phyloP scores from a whole-genome alignment of 2,329 filamentous ascomycete species.

The Dryadomyces quercus-mongolicae region DNA sequence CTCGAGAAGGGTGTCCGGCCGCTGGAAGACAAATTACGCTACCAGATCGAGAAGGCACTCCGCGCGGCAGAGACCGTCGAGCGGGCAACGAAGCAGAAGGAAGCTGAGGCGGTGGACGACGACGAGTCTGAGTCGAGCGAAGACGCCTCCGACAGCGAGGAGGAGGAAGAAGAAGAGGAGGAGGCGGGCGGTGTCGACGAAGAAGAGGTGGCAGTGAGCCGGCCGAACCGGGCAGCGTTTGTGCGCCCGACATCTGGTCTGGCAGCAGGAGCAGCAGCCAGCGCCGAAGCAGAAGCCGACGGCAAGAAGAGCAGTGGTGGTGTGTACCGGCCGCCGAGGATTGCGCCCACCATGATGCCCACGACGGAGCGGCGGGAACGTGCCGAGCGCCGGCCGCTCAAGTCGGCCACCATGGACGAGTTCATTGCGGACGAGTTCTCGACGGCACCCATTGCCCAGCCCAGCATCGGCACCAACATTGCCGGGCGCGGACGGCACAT shows the following conservation, averaged over 20 bases:
- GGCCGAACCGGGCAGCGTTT: constrained; percentile 25
- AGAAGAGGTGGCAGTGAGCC: constrained; percentile 12
- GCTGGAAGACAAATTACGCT: constrained; percentile 79
- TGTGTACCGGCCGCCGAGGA: constrained; percentile 79
- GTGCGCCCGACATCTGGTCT: constrained; percentile 14
- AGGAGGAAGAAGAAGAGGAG: constrained; percentile 18
- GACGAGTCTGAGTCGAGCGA: constrained; percentile 19
- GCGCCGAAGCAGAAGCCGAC: background rate
- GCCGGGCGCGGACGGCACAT: constrained; percentile 63
- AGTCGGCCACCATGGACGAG: constrained; percentile 81
- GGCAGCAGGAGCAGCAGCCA: background rate
- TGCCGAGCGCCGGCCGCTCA: constrained; percentile 47
- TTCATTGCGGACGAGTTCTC: constrained; percentile 82
- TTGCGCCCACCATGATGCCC: constrained; percentile 78
- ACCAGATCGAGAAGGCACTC: constrained; percentile 91
- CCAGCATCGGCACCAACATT: constrained; percentile 87
- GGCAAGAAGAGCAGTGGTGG: constrained; percentile 28
- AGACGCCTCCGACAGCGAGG: constrained; percentile 20
- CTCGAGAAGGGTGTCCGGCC: constrained; percentile 87
- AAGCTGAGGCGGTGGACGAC: constrained; percentile 21
- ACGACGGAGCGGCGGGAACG: constrained; percentile 51
- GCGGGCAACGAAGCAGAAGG: constrained; percentile 26
- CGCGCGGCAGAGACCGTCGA: constrained; percentile 70
- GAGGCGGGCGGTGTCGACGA: constrained; percentile 9
- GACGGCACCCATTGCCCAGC: constrained; percentile 66